Evolutionary conservation across 31 red algal species (phyloP).

Genomic region (Pterothamnion heteromorphum): DNA sequence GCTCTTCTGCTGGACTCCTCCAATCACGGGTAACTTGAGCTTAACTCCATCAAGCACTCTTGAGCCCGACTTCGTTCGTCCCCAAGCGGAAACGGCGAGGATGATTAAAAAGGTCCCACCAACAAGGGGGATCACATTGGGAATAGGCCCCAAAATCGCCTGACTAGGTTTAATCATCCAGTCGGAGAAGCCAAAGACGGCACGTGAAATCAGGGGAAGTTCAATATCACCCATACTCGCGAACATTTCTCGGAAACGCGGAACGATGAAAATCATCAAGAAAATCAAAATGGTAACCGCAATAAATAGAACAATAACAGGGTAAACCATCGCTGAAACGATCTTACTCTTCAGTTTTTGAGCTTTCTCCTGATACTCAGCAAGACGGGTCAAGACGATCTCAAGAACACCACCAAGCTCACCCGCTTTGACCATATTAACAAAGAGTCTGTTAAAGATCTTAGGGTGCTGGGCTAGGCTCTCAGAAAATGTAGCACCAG

Average conservation of each 20-base stretch:
- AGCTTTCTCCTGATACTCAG: slow-evolving; percentile 13
- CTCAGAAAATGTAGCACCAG: slow-evolving; percentile 36
- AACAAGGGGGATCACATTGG: background rate
- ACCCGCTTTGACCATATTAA: slow-evolving; percentile 42
- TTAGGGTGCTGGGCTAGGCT: slow-evolving; percentile 33
- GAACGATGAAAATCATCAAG: slow-evolving; percentile 12
- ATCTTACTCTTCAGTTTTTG: slow-evolving; percentile 29
- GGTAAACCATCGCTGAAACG: slow-evolving; percentile 33
- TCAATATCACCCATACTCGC: background rate
- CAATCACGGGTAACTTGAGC: slow-evolving; percentile 26
- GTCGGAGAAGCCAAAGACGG: slow-evolving; percentile 28
- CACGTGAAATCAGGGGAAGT: background rate
- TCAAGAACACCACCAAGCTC: slow-evolving; percentile 37
- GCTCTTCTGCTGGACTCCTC: background rate
- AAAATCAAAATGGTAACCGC: background rate
- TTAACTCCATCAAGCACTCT: background rate
- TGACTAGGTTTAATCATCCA: too few relatives aligned
- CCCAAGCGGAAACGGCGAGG: background rate
- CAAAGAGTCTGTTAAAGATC: slow-evolving; percentile 40
- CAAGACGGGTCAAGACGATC: background rate
- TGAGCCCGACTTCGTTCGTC: background rate
- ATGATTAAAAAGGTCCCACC: background rate
- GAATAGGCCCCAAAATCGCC: background rate
- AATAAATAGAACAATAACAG: slow-evolving; percentile 7
- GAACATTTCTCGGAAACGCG: slow-evolving; percentile 36